Evolutionary conservation across 768 basidiomycete genomes (phyloP).

Genomic region (Kwoniella sp.): DNA sequence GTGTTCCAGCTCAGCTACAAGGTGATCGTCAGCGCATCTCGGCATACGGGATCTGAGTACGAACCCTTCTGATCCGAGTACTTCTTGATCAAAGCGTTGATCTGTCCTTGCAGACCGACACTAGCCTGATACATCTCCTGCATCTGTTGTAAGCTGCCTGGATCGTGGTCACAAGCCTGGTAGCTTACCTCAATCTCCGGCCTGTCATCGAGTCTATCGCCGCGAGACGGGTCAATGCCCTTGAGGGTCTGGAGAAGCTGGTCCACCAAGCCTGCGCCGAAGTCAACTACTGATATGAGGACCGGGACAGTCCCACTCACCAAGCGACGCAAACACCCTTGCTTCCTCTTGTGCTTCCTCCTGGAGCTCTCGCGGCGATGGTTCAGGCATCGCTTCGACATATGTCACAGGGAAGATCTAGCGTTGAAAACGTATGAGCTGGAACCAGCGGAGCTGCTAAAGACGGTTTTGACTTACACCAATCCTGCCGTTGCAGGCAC

Average conservation of each 20-base stretch:
- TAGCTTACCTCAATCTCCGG: conserved; percentile 73
- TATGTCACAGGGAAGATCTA: conserved; percentile 93
- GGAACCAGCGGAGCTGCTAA: not conserved
- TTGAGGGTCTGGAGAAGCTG: conserved; percentile 59
- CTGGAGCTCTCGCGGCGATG: conserved; percentile 68
- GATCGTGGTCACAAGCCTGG: not conserved
- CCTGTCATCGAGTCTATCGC: conserved; percentile 79
- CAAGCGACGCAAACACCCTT: conserved; percentile 64
- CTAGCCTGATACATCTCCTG: conserved; percentile 86
- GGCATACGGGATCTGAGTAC: conserved; percentile 3
- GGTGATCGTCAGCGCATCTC: conserved; percentile 1
- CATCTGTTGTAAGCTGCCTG: not conserved
- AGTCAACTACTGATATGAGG: too few species aligned
- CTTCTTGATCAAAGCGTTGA: conserved; percentile 93
- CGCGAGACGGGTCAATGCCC: conserved; percentile 64
- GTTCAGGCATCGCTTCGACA: conserved; percentile 71
- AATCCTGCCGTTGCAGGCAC: conserved; percentile 80
- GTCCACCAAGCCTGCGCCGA: conserved; percentile 40
- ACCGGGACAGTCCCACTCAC: conserved; percentile 25
- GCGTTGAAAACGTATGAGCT: not conserved
- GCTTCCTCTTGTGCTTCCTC: conserved; percentile 83
- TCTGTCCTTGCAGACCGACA: conserved; percentile 86
- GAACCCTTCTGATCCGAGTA: conserved; percentile 85
- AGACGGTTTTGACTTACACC: conserved; percentile 29
- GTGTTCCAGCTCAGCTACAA: conserved; percentile 77